These are phyloP conservation scores for Podospora sp. DNA, from an alignment of 495 filamentous ascomycete species.

Conservation along the genomic window DNA sequence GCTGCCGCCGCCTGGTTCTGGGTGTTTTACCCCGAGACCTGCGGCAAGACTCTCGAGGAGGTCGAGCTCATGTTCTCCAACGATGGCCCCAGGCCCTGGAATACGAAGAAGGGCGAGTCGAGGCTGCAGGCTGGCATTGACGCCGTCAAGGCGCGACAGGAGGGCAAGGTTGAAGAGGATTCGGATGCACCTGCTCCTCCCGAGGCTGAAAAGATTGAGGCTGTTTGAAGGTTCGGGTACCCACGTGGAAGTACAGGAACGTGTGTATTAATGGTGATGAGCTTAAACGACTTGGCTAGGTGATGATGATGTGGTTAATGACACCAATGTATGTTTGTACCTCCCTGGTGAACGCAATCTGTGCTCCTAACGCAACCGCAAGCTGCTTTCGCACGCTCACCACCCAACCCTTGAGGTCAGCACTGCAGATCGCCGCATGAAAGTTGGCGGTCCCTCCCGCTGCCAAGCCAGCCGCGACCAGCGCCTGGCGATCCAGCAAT, in stretches of 20 bases:
- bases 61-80: conserved; percentile 61
- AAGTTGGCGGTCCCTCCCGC: background rate
- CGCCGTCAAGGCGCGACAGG: conserved; percentile 38
- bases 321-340: too few relatives aligned
- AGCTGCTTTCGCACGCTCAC: too few relatives aligned
- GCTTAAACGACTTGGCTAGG: too few relatives aligned
- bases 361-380: too few relatives aligned
- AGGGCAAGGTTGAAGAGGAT: conserved; percentile 15
- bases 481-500: background rate
- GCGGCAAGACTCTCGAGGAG: conserved; percentile 71
- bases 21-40: conserved; percentile 73
- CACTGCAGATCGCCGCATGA: background rate
- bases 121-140: conserved; percentile 49
- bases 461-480: background rate
- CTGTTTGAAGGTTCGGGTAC: too few relatives aligned
- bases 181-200: conserved; percentile 7
- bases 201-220: conserved; percentile 5
- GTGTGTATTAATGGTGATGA: background rate
- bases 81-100: conserved; percentile 57
- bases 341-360: too few relatives aligned
- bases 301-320: too few relatives aligned
- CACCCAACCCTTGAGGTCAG: too few relatives aligned
- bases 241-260: too few relatives aligned
- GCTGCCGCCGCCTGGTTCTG: conserved; percentile 65
- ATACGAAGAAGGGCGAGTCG: conserved; percentile 58